Conservation (phyloP, 31 red algal species). For the Pterothamnion heteromorphum region DNA sequence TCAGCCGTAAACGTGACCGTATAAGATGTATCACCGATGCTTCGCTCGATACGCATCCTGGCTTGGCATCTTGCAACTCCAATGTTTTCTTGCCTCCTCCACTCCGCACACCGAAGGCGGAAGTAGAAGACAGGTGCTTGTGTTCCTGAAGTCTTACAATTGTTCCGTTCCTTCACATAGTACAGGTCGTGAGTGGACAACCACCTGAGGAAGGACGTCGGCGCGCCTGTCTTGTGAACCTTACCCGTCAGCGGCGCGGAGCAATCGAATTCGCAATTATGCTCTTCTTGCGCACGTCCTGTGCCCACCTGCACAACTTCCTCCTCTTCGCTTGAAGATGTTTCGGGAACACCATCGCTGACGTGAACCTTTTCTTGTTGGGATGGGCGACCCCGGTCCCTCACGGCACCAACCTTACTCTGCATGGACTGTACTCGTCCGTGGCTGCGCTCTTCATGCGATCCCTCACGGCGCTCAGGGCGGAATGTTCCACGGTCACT, state of each 20-base stretch:
- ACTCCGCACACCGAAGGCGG: too few relatives aligned
- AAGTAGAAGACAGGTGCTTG: too few relatives aligned
- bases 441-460: neutral
- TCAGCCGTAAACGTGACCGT: neutral
- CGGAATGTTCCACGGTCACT: neutral
- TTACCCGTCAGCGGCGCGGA: neutral
- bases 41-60: too few relatives aligned
- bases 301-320: neutral
- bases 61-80: too few relatives aligned
- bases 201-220: neutral
- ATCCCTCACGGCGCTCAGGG: neutral
- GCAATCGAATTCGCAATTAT: neutral
- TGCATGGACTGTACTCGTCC: neutral
- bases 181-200: neutral
- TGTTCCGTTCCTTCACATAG: neutral
- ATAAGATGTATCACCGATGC: too few relatives aligned
- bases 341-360: neutral
- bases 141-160: neutral
- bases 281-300: neutral
- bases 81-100: too few relatives aligned
- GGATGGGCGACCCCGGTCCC: neutral
- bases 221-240: neutral
- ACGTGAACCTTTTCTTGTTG: neutral
- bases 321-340: neutral
- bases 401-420: neutral